Evolutionary conservation across 176 grass and related monocot species (phyloP).

Genomic region (Pontederia crassipes): DNA sequence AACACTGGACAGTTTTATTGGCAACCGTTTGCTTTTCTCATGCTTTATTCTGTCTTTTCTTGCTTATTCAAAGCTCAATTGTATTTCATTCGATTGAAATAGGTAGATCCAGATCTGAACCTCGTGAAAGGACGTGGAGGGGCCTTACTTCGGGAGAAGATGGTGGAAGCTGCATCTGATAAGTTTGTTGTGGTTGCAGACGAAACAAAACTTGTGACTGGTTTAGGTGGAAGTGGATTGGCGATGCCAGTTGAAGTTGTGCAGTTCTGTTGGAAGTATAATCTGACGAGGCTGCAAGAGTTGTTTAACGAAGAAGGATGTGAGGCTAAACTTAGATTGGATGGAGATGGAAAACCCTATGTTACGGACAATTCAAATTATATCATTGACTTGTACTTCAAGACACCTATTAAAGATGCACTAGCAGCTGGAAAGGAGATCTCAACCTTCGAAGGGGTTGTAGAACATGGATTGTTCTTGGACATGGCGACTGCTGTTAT

Average conservation of each 20-base stretch:
- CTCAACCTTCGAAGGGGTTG: conserved; percentile 70
- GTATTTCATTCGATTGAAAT: not conserved
- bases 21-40: no score
- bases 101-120: conserved; percentile 92
- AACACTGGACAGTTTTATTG: no score
- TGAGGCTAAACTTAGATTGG: conserved; percentile 66
- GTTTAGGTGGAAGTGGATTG: conserved; percentile 87
- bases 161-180: conserved; percentile 73
- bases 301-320: conserved; percentile 75
- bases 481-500: conserved; percentile 88
- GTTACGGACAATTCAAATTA: conserved; percentile 81
- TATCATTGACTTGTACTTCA: conserved; percentile 67
- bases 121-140: conserved; percentile 87
- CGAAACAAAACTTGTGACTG: conserved; percentile 82
- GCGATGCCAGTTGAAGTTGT: conserved; percentile 94
- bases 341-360: conserved; percentile 56
- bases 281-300: conserved; percentile 56
- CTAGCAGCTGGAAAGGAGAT: conserved; percentile 61
- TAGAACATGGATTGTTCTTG: conserved; percentile 88
- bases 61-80: no score
- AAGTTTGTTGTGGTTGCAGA: conserved; percentile 80
- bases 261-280: conserved; percentile 98
- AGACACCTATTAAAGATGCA: conserved; percentile 75
- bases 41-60: no score
- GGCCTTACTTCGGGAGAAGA: conserved; percentile 96